These are phyloP conservation scores for Solanum hybrid DNA, from an alignment of 305 asterid genomes.

Conservation along the genomic window DNA sequence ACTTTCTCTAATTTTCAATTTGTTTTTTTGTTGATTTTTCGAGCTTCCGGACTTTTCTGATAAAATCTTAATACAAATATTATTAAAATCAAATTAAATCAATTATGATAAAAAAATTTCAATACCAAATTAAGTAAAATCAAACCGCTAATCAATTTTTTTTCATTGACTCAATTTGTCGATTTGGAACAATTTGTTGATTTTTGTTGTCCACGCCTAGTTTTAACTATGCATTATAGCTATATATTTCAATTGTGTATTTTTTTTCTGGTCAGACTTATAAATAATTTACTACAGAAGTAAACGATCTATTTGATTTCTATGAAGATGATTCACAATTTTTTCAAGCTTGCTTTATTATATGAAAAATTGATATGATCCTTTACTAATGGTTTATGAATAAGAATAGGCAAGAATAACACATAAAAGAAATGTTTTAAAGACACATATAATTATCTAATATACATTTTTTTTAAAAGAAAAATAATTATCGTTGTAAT, in stretches of 20 bases:
- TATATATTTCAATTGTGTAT: background rate
- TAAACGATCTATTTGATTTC: background rate
- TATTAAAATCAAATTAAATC: no score
- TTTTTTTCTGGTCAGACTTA: background rate
- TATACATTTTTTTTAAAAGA: background rate
- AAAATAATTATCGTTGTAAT: background rate
- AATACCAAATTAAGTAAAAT: background rate
- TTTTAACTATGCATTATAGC: background rate
- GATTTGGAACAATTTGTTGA: background rate
- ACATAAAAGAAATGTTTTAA: background rate
- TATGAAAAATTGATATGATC: background rate
- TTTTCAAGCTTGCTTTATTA: background rate
- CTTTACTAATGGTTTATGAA: background rate
- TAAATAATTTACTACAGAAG: background rate
- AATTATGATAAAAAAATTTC: background rate
- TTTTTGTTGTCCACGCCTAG: background rate
- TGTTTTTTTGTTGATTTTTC: no score
- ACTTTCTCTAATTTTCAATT: background rate
- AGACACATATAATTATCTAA: background rate
- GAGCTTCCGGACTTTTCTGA: no score
- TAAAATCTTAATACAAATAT: background rate
- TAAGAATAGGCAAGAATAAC: background rate
- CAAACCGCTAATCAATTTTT: background rate
- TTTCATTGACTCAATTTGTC: background rate
- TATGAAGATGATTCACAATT: background rate